A percentile compares a stretch with the other conserved stretches of the same genome.
Evolutionary conservation across 495 filamentous ascomycete genomes (phyloP).

Genomic region (Tricharina praecox): DNA sequence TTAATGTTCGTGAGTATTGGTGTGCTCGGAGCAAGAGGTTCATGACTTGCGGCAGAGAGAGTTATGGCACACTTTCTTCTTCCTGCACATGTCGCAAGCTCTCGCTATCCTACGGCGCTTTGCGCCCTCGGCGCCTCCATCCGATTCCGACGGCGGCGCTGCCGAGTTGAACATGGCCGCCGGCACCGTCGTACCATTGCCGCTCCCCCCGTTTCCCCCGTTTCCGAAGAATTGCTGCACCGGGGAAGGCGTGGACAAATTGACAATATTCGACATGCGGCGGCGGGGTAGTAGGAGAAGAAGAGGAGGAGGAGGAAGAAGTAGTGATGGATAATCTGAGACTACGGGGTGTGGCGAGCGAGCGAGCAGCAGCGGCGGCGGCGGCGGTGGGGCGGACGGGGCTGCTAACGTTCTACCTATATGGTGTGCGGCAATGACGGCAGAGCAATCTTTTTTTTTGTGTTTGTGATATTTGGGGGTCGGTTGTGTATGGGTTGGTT

Average conservation of each 20-base stretch:
- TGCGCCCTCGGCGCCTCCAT: conserved; percentile 62
- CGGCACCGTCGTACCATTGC: conserved; percentile 26
- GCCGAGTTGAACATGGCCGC: conserved; percentile 29
- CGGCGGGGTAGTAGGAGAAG: conserved; percentile 1
- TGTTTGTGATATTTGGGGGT: too few relatives aligned
- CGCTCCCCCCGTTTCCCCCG: conserved; percentile 8
- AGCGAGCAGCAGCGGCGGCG: too few relatives aligned
- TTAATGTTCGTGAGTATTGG: conserved; percentile 1
- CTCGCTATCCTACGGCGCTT: conserved; percentile 88
- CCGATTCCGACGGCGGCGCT: conserved; percentile 24
- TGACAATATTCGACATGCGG: conserved; percentile 18
- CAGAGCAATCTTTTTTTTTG: too few relatives aligned
- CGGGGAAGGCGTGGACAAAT: conserved; percentile 17
- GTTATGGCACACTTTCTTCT: conserved; percentile 55
- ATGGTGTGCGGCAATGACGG: too few relatives aligned
- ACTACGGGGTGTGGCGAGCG: too few relatives aligned
- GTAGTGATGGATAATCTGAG: too few relatives aligned
- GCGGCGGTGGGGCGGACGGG: too few relatives aligned
- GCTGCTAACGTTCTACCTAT: too few relatives aligned
- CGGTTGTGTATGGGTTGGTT: too few relatives aligned
- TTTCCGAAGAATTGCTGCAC: conserved; percentile 17
- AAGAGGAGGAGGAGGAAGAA: too few relatives aligned
- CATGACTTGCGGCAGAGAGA: conserved; percentile 4
- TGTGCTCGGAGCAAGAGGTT: neutral
- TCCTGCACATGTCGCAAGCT: conserved; percentile 97